Evolutionary conservation across 306 rosid genomes (phyloP), one percentile per base, ranked within the genome.

Genomic region (Quillaja saponaria): DNA sequence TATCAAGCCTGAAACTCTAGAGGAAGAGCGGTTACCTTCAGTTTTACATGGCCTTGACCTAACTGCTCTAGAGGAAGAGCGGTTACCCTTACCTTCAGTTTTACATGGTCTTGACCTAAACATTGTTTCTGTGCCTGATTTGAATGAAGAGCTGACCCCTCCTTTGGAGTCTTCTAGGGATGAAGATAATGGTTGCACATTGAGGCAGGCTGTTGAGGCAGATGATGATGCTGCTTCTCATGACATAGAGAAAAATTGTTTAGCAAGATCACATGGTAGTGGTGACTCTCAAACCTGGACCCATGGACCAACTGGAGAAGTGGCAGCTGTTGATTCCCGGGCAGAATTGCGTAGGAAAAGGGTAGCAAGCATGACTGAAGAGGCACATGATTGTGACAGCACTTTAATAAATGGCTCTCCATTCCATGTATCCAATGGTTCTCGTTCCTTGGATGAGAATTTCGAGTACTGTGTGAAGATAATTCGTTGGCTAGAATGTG

Each of bases 381-480:
- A 89, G 83, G 59, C 81, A 10, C 95, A 81, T 69, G 99, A 94
- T 66, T 94, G 95, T 79, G 99, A 94, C 76, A 94, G 99, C 80
- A 87, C 97, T 44, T 79, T 94, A 80, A 94, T 94, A 59, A 89
- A 87, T 37, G 94, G 79, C 28, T 90, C 99, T 55, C 99, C 99
- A 42, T 31, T 76, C 19, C 84, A 66, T 4, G 41, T 70, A 49
- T 57, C 95, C 11, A 84, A 80, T 49, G 86, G 82, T 62, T 76
- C 94, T 19, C 76, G 77, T 81, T 77, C 95, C 77, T 76, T 94
- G 68, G 99, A 94, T 10, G 97, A 94, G 78, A 89, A 80, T 76
- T 94, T 94, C 15, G 99, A 94, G 85, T 89, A 89, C 64, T 94
- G 97, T 48, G 99, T 94, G 73, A 94, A 94, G 82, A 95, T 89